Conservation (phyloP, 2,329 filamentous ascomycete genomes). For the Sordariomycetes sp. region DNA sequence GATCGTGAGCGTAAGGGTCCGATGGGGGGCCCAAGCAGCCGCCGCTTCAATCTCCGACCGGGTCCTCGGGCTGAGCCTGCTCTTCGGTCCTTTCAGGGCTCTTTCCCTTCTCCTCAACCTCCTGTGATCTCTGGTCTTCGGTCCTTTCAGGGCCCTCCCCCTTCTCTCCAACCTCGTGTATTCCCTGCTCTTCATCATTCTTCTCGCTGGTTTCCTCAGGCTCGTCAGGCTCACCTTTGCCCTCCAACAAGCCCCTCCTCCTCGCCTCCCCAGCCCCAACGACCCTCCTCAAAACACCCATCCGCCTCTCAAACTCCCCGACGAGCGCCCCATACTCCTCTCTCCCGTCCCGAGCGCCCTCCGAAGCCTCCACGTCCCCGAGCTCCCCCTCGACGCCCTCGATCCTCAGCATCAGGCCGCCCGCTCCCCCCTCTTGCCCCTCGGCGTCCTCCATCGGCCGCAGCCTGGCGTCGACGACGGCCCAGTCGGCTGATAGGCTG, state of each 20-base stretch:
- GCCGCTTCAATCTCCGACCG: background rate
- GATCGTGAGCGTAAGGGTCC: background rate
- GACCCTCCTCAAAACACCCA: conserved; percentile 42
- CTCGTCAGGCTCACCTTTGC: background rate
- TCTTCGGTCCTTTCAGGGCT: background rate
- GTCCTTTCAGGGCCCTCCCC: background rate
- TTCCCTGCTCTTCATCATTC: background rate
- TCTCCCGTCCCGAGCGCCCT: conserved; percentile 12
- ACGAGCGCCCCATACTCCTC: conserved; percentile 42
- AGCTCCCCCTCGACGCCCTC: conserved; percentile 36
- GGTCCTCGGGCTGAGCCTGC: conserved; percentile 4
- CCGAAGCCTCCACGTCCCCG: conserved; percentile 3
- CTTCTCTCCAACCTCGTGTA: background rate
- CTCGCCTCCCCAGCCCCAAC: conserved; percentile 34
- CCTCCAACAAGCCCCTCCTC: background rate
- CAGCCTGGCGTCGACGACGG: conserved; percentile 36
- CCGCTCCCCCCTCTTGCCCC: conserved; percentile 16
- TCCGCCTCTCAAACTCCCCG: conserved; percentile 46
- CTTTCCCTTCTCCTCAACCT: background rate
- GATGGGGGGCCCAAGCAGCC: background rate
- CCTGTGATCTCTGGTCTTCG: background rate
- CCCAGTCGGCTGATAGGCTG: conserved; percentile 66
- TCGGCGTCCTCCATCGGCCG: conserved; percentile 28
- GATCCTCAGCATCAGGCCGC: conserved; percentile 49
- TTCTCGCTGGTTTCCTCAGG: conserved; percentile 4